These are phyloP conservation scores for Pelargonium nanum DNA, from an alignment of 345 rosid species.

Conservation along the genomic window DNA sequence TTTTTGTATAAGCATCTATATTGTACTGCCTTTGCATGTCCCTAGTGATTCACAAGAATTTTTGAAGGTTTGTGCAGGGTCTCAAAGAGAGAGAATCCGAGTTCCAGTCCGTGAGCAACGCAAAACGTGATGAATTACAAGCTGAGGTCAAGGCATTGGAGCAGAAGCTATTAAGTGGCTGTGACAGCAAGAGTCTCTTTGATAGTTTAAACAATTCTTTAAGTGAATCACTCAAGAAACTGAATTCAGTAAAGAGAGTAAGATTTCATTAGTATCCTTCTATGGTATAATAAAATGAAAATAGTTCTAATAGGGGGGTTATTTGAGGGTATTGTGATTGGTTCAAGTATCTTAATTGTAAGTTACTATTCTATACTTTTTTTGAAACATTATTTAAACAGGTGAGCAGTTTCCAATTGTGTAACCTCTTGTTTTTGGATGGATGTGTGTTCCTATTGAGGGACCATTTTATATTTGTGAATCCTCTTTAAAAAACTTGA, in stretches of 20 bases:
- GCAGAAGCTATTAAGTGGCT: slow-evolving; percentile 28
- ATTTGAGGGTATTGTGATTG: neutral
- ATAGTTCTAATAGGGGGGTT: neutral
- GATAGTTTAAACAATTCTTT: slow-evolving; percentile 31
- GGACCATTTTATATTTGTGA: neutral
- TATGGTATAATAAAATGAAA: neutral
- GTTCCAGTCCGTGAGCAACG: slow-evolving; percentile 24
- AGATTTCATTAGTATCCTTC: neutral
- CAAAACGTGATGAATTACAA: slow-evolving; percentile 35
- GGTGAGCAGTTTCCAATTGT: too few relatives aligned
- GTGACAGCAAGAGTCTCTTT: slow-evolving; percentile 19
- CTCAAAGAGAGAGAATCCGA: slow-evolving; percentile 42
- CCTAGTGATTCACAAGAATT: neutral
- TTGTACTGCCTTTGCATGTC: neutral
- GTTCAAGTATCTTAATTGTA: too few relatives aligned
- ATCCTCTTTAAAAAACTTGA: neutral
- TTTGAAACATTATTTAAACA: too few relatives aligned
- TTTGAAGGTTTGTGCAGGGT: slow-evolving; percentile 21
- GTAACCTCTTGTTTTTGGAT: too few relatives aligned
- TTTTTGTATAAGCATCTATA: neutral
- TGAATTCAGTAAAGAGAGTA: slow-evolving; percentile 58
- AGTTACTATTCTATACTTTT: neutral
- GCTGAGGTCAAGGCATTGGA: slow-evolving; percentile 35
- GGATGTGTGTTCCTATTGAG: too few relatives aligned
- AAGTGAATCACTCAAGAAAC: slow-evolving; percentile 27